phyloP scores from a whole-genome alignment of 495 filamentous ascomycete genomes.

The Xanthoparmelia taractica region DNA sequence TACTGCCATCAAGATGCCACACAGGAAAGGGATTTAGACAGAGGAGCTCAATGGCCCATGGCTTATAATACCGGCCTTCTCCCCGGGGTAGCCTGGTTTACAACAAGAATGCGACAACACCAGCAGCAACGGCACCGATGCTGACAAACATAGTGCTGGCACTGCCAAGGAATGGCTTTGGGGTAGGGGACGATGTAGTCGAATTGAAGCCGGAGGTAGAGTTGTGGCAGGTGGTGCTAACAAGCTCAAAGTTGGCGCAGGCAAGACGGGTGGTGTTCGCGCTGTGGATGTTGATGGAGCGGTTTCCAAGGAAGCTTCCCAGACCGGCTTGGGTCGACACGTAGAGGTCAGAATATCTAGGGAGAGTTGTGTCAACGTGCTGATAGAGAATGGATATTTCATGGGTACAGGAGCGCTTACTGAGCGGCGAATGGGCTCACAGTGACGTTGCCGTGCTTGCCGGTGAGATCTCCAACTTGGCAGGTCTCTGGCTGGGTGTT shows the following conservation, averaged over 20 bases:
- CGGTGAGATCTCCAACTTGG: slow-evolving; percentile 75
- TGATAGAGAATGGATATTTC: neutral
- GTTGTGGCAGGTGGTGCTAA: slow-evolving; percentile 14
- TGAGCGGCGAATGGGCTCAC: slow-evolving; percentile 12
- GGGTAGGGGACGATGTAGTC: slow-evolving; percentile 8
- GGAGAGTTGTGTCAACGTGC: slow-evolving; percentile 30
- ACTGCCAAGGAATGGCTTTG: slow-evolving; percentile 20
- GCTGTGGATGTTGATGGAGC: slow-evolving; percentile 69
- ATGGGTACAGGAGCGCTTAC: slow-evolving; percentile 6
- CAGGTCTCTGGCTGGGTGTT: slow-evolving; percentile 54
- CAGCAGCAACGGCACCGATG: slow-evolving; percentile 21
- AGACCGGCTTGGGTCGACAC: slow-evolving; percentile 49
- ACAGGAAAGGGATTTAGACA: neutral
- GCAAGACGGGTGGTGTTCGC: slow-evolving; percentile 61
- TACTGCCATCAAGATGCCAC: neutral
- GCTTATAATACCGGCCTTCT: neutral
- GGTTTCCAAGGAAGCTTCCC: slow-evolving; percentile 68
- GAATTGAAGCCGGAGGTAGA: slow-evolving; percentile 9
- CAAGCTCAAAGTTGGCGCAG: slow-evolving; percentile 58
- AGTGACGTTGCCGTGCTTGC: slow-evolving; percentile 68
- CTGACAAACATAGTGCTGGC: slow-evolving; percentile 22
- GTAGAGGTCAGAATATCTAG: slow-evolving; percentile 59
- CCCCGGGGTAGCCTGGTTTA: neutral
- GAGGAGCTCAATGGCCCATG: neutral
- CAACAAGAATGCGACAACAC: slow-evolving; percentile 21